A percentile compares a stretch with the other conserved stretches of the same genome.
Conservation (phyloP, 2,329 filamentous ascomycete genomes). For the Diaporthe eres region DNA sequence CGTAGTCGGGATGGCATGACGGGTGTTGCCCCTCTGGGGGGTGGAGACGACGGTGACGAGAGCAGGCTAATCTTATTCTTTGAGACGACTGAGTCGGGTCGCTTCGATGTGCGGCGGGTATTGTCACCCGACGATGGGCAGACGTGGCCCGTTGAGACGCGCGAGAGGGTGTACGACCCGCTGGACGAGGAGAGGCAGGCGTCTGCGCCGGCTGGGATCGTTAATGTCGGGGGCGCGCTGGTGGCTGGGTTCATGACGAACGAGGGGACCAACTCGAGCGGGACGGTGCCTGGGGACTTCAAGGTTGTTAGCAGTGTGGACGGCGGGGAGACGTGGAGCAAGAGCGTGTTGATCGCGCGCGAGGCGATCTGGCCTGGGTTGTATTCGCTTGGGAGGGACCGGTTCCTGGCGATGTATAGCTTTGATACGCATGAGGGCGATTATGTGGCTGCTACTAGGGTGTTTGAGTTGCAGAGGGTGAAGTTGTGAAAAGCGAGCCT, state of each 20-base stretch:
- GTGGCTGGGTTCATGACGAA: slow-evolving; percentile 61
- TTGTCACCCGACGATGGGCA: slow-evolving; percentile 56
- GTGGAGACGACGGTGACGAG: slow-evolving; percentile 42
- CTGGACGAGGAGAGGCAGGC: slow-evolving; percentile 48
- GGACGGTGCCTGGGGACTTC: slow-evolving; percentile 49
- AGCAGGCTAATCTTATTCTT: slow-evolving; percentile 58
- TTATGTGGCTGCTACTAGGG: background rate
- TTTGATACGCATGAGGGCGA: background rate
- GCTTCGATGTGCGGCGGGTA: slow-evolving; percentile 56
- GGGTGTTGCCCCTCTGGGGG: slow-evolving; percentile 50
- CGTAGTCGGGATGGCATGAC: slow-evolving; percentile 61
- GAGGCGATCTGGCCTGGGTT: slow-evolving; percentile 52
- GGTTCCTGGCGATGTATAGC: slow-evolving; percentile 14
- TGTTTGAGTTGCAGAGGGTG: background rate
- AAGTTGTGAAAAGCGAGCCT: background rate
- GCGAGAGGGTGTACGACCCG: slow-evolving; percentile 55
- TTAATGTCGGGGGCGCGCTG: slow-evolving; percentile 58
- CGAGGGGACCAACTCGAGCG: slow-evolving; percentile 51
- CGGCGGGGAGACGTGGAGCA: slow-evolving; percentile 48
- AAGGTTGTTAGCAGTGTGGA: slow-evolving; percentile 51
- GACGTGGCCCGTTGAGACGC: slow-evolving; percentile 54
- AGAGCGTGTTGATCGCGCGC: slow-evolving; percentile 46
- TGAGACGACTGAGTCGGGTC: slow-evolving; percentile 53
- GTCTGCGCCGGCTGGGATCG: slow-evolving; percentile 57
- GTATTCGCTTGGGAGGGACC: slow-evolving; percentile 38